A percentile compares a stretch with the other conserved stretches of the same genome.
phyloP scores from a whole-genome alignment of 352 stramenopile species.

The Phytopythium montanum region DNA sequence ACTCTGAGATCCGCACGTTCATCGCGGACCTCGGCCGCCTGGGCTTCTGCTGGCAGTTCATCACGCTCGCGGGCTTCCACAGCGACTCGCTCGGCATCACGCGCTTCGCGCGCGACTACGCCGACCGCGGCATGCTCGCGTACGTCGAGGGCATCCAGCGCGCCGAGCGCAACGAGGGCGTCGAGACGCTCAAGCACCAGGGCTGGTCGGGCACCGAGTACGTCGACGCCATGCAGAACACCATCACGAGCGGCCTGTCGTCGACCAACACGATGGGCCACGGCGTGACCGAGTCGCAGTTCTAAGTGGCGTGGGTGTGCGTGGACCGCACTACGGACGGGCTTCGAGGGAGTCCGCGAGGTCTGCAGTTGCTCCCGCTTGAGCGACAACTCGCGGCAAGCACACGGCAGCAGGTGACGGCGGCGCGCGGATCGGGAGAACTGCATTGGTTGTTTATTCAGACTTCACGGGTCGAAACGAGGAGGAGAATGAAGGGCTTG shows the following conservation, averaged over 20 bases:
- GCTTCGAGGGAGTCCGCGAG: background rate
- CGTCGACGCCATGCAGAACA: conserved; percentile 96
- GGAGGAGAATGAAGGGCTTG: conserved; percentile 6
- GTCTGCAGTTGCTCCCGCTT: background rate
- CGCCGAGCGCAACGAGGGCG: conserved; percentile 91
- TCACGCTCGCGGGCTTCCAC: conserved; percentile 98
- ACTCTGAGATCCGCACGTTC: conserved; percentile 93
- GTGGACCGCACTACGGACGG: background rate
- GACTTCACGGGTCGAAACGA: background rate
- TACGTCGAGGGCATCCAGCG: conserved; percentile 98
- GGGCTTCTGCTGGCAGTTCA: conserved; percentile 99
- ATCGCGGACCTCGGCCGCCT: conserved; percentile 94
- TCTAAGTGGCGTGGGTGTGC: conserved; percentile 51
- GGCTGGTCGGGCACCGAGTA: conserved; percentile 97
- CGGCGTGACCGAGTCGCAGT: conserved; percentile 97
- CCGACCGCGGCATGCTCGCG: conserved; percentile 89
- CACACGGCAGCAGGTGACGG: background rate
- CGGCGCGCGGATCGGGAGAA: background rate
- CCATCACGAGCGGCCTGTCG: conserved; percentile 92
- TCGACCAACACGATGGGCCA: conserved; percentile 97
- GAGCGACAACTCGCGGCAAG: background rate
- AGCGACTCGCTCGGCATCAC: conserved; percentile 96
- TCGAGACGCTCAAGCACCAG: conserved; percentile 98
- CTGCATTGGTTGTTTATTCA: conserved; percentile 4
- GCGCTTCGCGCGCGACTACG: conserved; percentile 92